Evolutionary conservation across 495 filamentous ascomycete genomes (phyloP), one percentile per base, ranked within the genome.

Genomic region (Glutinoglossum americanum): DNA sequence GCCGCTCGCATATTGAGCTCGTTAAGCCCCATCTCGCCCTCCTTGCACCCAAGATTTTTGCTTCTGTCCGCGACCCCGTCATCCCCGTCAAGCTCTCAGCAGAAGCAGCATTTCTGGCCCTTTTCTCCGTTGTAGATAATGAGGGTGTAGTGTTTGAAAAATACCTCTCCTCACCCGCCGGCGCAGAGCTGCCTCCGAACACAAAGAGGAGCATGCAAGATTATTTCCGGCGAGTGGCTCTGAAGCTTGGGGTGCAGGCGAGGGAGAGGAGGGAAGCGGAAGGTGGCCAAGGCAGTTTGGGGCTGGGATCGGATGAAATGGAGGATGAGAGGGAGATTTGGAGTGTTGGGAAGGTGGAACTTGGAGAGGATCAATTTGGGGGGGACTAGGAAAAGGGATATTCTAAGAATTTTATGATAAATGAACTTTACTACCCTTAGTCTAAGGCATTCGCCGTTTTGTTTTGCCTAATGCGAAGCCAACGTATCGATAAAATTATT

Each of bases 281-380:
- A 66, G 89, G 88, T 54, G 92, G 89, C 6, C 76, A 82, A 56
- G 89, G 89, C 15, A 87, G 89, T 11, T 65, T 96, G 45, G 89
- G 86, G 1, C 67, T 96, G 62, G 80, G 79, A 15, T 87, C 83
- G 66, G 92, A 97, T 67, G 93, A 97, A 67, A 69, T 76, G 13
- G 92, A 98, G 66, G 92, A 98, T 72, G 82, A 94, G 71, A 84
- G 79, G 73, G 92, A 98, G 75, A 75, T 98, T 62, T 92, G 87
- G 92, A 88, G 86, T 63, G 83, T 98, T 54, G 92, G 93, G 5
- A 89, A 82, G 73, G 83, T 93, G 33, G 90, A 96, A 67, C 69
- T 90, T 47, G 89, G 84, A 41, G 76, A 78, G 51, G 76, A 74
- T 28, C 67, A 74, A 35, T 85, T 87, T 59, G 63, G 62, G n/a